Base-by-base conservation (phyloP, 2,329 filamentous ascomycete genomes). In the Colletotrichum trifolii region DNA sequence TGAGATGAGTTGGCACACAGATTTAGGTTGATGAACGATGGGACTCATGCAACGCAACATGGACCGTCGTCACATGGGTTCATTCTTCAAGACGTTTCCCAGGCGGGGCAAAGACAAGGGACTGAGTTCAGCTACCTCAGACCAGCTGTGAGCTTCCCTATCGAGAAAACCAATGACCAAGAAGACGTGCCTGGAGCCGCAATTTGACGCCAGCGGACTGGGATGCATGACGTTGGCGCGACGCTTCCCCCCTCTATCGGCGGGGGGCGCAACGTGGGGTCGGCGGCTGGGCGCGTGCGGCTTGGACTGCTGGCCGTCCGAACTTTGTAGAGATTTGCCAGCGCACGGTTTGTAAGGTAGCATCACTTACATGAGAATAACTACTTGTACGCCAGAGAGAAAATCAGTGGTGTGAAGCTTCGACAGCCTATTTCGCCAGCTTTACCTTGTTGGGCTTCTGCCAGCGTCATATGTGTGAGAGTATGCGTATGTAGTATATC, bases 181-280 rank as follows among this genome's bases (percentile, higher is more conserved):
- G 13, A 61, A 46, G 36, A 53, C n/a, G 13, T 33, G 13, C 42
- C 17, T 15, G 45, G 45, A 39, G 48, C 58, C 52, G 58, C 52
- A 50, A 46, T 43, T 48, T 17, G 57, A 36, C 50, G 49, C 40
- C 56, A 55, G 38, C 52, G 46, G 13, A 50, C 40, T 35, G 34
- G 50, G 58, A 56, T 39, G 57, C 58, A 65, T 62, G 62, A 62
- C 62, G 58, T 55, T 55, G 25, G 34, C 17, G 38, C 34, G 49
- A 48, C 15, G 50, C 40, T 13, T 39, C 11, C 47, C 17, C 36
- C 17, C 57, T 54, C 57, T 15, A 33, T n/a, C 56, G 55, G 61
- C 59, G 59, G 53, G 59, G 47, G 43, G 57, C 15, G 53, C 50
- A 40, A 34, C 58, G 52, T 40, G 58, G 57, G 57, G 54, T 64